Evolutionary conservation across 116 monocot genomes (phyloP), one percentile per base, ranked within the genome.

Genomic region (Cymodocea nodosa): DNA sequence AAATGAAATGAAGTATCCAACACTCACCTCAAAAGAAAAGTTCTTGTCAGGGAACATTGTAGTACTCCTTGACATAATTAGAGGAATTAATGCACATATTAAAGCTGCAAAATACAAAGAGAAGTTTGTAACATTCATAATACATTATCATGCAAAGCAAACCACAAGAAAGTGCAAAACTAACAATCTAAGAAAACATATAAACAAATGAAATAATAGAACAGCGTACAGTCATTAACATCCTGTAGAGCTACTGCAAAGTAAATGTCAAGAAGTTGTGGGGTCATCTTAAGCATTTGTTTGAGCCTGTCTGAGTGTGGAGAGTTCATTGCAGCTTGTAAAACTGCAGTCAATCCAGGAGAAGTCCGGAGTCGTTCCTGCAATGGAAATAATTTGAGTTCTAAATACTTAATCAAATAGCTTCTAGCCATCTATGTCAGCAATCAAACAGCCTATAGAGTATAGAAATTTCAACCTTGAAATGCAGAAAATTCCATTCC

Each of bases 21-120:
- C 56, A 74, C 78, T 39, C 50, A 85, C 97, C 97, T 91, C 85
- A 73, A 85, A 85, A n/a, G 79, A 75, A 65, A 85, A 91, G 73
- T 70, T 67, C 68, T 85, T 90, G 70, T 97, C 91, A 60, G 97
- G 91, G 68, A 85, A 97, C 58, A 87, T 64, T 61, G 79, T 85
- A 68, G 85, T 74, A 79, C 85, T 87, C 65, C 97, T 85, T 62
- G 85, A 85, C 97, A 97, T 97, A 35, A 97, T 52, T 61, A 87
- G 80, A 52, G 91, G 91, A 85, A 97, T 82, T 51, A 97, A 66
- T 62, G 97, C 85, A 72, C 91, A 97, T 55, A 88, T 67, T 63
- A 97, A 68, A 62, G 97, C 94, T 94, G 90, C 68, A 83, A 56
- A 30, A 4, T 22, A 20, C 24, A 59, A 25, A 9, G 8, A 61